Evolutionary conservation across 176 grass and related monocot species (phyloP), one percentile per base, ranked within the genome.

Genomic region (Triticum timopheevii): DNA sequence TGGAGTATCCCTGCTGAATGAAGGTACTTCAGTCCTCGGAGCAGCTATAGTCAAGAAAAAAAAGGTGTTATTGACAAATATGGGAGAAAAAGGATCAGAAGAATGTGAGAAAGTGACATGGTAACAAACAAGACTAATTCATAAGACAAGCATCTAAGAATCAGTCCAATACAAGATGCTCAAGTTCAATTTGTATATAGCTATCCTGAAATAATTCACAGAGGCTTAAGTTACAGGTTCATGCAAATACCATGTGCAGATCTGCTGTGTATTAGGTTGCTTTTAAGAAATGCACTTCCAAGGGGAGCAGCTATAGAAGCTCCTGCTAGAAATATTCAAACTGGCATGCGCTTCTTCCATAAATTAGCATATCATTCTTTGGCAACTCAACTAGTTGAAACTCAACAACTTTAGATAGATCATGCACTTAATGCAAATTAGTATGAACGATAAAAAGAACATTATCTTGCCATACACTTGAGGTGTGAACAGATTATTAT

Each of bases 1-100:
- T 92, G 90, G 66, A 92, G 90, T 74, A 92, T 89, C 58, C 83
- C 87, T 42, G 90, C 87, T 69, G 89, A 91, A 80, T 91, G 89
- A 80, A 91, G 89, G 36, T 87, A 91, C 76, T 91, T 91, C 45
- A 91, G 80, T 1, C 89, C 89, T 79, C 89, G 79, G 68, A 91
- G 89, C 7, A 91, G 89, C 89, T 91, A 83, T 81, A 76, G 27
- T 80, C 7, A 82, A 82, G 78, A 63, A 27, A 64, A 64, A 30
- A 59, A 76, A 13, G 28, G 30, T 15, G 4, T 73, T 17, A 49
- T 83, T 42, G 30, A 17, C 2, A 73, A 52, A 79, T 17, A 78
- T 19, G n/a, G 13, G 22, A 25, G 19, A 81, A 79, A 36, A 42
- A 35, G 24, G 31, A 66, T 75, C 33, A 59, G 44, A 72, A 71